Percentiles rank a stretch among this genome's conserved stretches.
phyloP scores from a whole-genome alignment of 345 rosid genomes.

The Acer campestre region DNA sequence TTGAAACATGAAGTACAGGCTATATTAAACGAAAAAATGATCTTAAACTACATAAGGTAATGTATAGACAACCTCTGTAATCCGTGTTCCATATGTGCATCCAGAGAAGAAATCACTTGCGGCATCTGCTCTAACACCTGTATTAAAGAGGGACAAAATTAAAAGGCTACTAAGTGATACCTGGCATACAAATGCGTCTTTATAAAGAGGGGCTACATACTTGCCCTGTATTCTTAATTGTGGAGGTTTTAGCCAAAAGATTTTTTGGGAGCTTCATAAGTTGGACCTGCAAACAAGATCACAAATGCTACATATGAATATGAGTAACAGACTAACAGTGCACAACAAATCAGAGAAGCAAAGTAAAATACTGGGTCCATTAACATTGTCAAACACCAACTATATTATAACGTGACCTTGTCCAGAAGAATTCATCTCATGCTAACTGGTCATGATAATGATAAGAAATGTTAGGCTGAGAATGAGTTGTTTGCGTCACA shows the following conservation, averaged over 20 bases:
- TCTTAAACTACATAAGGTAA: background rate
- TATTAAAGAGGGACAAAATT: slow-evolving; percentile 13
- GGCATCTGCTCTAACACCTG: slow-evolving; percentile 87
- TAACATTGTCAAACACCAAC: background rate
- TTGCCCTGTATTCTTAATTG: slow-evolving; percentile 72
- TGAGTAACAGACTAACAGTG: background rate
- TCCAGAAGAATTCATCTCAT: background rate
- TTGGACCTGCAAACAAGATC: slow-evolving; percentile 48
- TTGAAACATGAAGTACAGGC: background rate
- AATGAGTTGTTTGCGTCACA: background rate
- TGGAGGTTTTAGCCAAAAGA: slow-evolving; percentile 71
- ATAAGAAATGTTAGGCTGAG: background rate
- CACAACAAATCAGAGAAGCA: background rate
- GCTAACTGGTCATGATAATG: background rate
- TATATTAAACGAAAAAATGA: background rate
- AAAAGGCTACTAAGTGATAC: background rate
- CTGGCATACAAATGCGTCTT: background rate
- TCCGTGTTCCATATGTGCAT: slow-evolving; percentile 81
- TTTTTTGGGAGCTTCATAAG: slow-evolving; percentile 76
- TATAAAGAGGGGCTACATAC: slow-evolving; percentile 36
- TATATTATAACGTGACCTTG: background rate
- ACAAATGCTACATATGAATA: background rate
- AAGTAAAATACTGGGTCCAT: background rate
- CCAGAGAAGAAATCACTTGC: slow-evolving; percentile 67
- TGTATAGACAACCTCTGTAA: slow-evolving; percentile 51